phyloP scores from a whole-genome alignment of 306 rosid species.

The Castanea sativa region DNA sequence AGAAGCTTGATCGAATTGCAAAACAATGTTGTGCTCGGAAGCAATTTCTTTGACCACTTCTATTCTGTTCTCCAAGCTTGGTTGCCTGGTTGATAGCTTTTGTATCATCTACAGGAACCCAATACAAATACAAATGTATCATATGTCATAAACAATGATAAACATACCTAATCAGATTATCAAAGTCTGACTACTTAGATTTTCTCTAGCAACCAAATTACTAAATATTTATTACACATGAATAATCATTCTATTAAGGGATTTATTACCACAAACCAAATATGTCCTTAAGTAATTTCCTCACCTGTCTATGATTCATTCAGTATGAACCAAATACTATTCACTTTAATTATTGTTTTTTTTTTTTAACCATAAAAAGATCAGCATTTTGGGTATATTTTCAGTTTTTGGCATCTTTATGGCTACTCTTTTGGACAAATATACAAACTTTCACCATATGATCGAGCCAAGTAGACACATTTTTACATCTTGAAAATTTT shows the following conservation, averaged over 20 bases:
- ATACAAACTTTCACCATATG: not conserved
- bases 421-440: not conserved
- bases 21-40: conserved; percentile 48
- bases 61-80: conserved; percentile 64
- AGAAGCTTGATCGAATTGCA: conserved; percentile 52
- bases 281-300: not conserved
- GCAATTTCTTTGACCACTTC: conserved; percentile 78
- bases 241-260: too few species aligned
- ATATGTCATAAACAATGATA: not conserved
- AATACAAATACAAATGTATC: not conserved
- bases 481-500: not conserved
- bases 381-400: not conserved
- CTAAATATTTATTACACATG: too few species aligned
- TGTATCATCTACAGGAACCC: conserved; percentile 52
- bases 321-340: too few species aligned
- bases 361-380: not conserved
- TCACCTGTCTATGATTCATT: not conserved
- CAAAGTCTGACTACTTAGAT: not conserved
- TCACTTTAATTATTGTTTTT: not conserved
- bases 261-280: not conserved
- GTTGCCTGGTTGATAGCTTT: conserved; percentile 71
- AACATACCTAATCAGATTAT: not conserved
- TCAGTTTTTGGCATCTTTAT: not conserved
- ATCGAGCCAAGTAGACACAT: not conserved
- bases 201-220: not conserved